Percentiles rank a stretch among this genome's conserved stretches.
Conservation (phyloP, 768 basidiomycete species). For the Lentinula guzmanii region DNA sequence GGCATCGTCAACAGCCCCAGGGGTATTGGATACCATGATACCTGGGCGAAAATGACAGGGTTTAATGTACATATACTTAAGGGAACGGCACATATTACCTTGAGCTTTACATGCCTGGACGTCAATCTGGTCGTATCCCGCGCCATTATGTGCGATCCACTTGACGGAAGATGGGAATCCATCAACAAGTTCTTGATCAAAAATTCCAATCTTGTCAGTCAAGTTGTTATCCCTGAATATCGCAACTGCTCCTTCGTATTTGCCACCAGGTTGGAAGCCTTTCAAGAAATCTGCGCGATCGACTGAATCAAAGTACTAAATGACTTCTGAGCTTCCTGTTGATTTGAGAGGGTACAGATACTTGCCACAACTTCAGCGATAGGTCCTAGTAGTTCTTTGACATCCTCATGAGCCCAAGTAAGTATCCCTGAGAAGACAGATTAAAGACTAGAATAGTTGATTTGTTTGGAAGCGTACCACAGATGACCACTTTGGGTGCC, state of each 20-base stretch:
- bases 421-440: conserved; percentile 44
- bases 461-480: neutral
- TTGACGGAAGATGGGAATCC: conserved; percentile 62
- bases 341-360: conserved; percentile 9
- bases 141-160: conserved; percentile 91
- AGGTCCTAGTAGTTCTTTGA: conserved; percentile 53
- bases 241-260: conserved; percentile 66
- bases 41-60: conserved; percentile 29
- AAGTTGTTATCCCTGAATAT: conserved; percentile 79
- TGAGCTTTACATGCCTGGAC: conserved; percentile 64
- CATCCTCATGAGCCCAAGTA: conserved; percentile 78
- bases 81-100: conserved; percentile 31
- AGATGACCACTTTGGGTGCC: conserved; percentile 9
- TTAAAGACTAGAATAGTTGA: neutral
- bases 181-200: conserved; percentile 73
- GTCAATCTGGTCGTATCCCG: conserved; percentile 89
- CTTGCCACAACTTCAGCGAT: conserved; percentile 77
- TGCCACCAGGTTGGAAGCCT: conserved; percentile 57
- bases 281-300: conserved; percentile 65
- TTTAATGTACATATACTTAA: neutral
- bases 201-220: conserved; percentile 59
- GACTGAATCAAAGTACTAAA: conserved; percentile 49
- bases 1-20: conserved; percentile 84
- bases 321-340: neutral
- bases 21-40: conserved; percentile 82